phyloP scores from a whole-genome alignment of 2,329 filamentous ascomycete genomes.

The Plectosphaerella cucumerina region DNA sequence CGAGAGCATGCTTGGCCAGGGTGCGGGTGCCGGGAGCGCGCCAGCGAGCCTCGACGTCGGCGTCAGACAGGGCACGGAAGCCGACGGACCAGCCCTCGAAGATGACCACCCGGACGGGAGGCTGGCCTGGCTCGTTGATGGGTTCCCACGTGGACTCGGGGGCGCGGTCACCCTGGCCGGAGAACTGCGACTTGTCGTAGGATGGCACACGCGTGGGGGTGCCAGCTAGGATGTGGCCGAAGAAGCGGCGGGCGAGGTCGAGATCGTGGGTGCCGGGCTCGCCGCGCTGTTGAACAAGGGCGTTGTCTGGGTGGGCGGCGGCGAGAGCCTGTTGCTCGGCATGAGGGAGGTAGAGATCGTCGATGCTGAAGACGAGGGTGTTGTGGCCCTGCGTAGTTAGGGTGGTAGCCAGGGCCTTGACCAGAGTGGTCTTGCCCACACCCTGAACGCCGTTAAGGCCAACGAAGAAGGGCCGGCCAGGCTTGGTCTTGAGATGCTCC shows the following conservation, averaged over 20 bases:
- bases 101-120: conserved; percentile 61
- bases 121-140: conserved; percentile 48
- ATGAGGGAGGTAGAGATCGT: conserved; percentile 84
- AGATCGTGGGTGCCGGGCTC: conserved; percentile 84
- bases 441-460: conserved; percentile 91
- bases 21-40: conserved; percentile 43
- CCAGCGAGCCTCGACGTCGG: conserved; percentile 47
- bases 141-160: conserved; percentile 57
- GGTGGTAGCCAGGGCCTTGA: conserved; percentile 58
- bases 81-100: conserved; percentile 92
- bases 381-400: conserved; percentile 55
- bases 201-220: conserved; percentile 57
- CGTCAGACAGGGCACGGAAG: conserved; percentile 60
- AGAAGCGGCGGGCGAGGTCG: conserved; percentile 56
- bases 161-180: conserved; percentile 71
- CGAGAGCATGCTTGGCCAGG: conserved; percentile 41
- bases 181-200: conserved; percentile 80
- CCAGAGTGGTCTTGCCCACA: conserved; percentile 87
- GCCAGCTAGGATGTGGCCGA: conserved; percentile 51
- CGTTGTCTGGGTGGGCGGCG: conserved; percentile 62
- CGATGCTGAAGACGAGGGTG: conserved; percentile 74
- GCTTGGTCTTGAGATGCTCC: conserved; percentile 36
- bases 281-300: conserved; percentile 74
- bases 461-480: conserved; percentile 68
- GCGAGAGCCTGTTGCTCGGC: conserved; percentile 63